Conservation (phyloP, 2,329 filamentous ascomycete species). For the Phaeophleospora eucalypticola region DNA sequence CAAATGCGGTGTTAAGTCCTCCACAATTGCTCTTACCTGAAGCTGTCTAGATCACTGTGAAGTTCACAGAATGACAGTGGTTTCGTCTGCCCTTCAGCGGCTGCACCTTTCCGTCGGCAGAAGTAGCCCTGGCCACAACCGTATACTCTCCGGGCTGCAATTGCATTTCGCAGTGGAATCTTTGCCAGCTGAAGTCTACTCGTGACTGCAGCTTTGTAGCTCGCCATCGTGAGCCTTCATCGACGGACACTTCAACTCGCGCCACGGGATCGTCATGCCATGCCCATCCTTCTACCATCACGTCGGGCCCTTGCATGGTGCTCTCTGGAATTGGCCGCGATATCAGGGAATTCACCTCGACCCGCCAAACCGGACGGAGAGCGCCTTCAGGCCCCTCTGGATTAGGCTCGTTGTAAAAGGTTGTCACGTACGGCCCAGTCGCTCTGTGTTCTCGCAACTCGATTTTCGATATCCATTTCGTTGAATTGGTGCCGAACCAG, state of each 20-base stretch:
- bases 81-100: constrained; percentile 24
- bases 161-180: constrained; percentile 5
- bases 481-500: constrained; percentile 34
- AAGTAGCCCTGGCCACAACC: constrained; percentile 16
- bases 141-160: constrained; percentile 6
- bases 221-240: constrained; percentile 14
- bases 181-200: constrained; percentile 21
- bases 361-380: constrained; percentile 26
- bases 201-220: constrained; percentile 7
- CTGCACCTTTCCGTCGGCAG: constrained; percentile 15
- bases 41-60: no score
- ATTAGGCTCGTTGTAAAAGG: constrained; percentile 28
- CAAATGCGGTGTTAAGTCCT: no score
- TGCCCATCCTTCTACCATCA: constrained; percentile 26
- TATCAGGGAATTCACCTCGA: constrained; percentile 32
- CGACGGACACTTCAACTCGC: constrained; percentile 22
- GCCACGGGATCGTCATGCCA: constrained; percentile 26
- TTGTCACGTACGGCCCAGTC: constrained; percentile 28
- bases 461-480: constrained; percentile 32
- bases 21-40: no score
- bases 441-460: constrained; percentile 22
- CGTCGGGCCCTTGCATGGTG: not conserved
- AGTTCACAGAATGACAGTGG: constrained; percentile 19
- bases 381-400: constrained; percentile 10
- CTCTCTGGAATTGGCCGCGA: constrained; percentile 20